These are phyloP conservation scores for Hypoxylon sp. DNA, from an alignment of 2,329 filamentous ascomycete genomes.

Conservation along the genomic window DNA sequence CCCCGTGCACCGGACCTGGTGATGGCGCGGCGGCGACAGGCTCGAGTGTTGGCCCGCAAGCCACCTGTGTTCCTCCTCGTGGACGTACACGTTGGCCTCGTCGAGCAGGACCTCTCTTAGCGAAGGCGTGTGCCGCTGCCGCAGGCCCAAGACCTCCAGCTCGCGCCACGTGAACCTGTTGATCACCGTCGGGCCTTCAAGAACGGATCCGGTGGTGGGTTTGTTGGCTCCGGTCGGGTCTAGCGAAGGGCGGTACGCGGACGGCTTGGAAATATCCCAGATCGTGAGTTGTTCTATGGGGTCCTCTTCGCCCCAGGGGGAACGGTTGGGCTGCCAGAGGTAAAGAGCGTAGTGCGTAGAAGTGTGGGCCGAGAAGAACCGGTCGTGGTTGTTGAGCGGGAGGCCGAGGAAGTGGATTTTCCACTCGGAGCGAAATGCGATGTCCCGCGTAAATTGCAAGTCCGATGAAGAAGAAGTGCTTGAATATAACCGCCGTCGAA, in stretches of 20 bases:
- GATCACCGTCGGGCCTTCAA: constrained; percentile 60
- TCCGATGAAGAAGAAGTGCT: constrained; percentile 13
- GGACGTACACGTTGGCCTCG: constrained; percentile 66
- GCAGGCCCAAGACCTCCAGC: constrained; percentile 67
- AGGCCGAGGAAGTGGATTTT: constrained; percentile 72
- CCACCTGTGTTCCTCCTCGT: constrained; percentile 70
- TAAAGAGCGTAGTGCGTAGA: constrained; percentile 73
- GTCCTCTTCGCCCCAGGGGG: constrained; percentile 69
- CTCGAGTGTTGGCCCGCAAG: constrained; percentile 63
- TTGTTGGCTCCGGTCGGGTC: constrained; percentile 62
- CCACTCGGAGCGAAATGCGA: constrained; percentile 71
- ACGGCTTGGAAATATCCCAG: constrained; percentile 70
- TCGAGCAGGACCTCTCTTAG: constrained; percentile 68
- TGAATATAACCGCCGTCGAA: constrained; percentile 51
- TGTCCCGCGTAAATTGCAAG: constrained; percentile 56
- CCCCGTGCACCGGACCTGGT: constrained; percentile 64
- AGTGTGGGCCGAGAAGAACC: constrained; percentile 75
- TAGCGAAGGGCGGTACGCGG: constrained; percentile 64
- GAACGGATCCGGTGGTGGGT: constrained; percentile 48
- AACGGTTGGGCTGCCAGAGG: constrained; percentile 72
- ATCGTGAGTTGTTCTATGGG: constrained; percentile 71
- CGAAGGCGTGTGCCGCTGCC: constrained; percentile 66
- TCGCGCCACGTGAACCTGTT: constrained; percentile 65
- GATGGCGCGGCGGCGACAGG: constrained; percentile 60
- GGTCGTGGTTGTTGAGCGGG: constrained; percentile 68